Evolutionary conservation across 2,329 filamentous ascomycete genomes (phyloP).

Genomic region (Botrytis squamosa): DNA sequence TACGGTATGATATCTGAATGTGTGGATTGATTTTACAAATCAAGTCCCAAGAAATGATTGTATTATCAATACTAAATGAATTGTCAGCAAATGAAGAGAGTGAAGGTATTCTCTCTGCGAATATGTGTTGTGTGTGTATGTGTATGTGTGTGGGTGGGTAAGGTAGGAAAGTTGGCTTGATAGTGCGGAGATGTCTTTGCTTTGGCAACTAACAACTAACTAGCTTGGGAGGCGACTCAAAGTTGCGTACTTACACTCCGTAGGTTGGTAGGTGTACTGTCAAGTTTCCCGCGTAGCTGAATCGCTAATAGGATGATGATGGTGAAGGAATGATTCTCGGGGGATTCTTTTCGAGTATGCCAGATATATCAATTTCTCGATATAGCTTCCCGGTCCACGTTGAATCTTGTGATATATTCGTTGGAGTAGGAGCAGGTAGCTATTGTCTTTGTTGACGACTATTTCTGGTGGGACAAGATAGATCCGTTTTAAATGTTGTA

Average conservation of each 20-base stretch:
- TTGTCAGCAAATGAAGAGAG: conserved; percentile 37
- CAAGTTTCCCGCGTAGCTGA: not conserved
- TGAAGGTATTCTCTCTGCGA: conserved; percentile 17
- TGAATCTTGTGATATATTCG: not conserved
- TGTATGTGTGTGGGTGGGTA: not conserved
- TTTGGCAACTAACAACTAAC: not conserved
- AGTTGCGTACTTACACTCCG: not conserved
- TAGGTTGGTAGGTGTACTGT: not conserved
- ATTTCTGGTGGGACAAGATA: not conserved
- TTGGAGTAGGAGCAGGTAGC: not conserved
- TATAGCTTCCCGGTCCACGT: not conserved
- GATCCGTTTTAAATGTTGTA: not conserved
- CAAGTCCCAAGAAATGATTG: conserved; percentile 4
- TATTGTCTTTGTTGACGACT: not conserved
- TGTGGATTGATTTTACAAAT: conserved; percentile 1
- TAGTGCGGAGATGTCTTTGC: conserved; percentile 1
- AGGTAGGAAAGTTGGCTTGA: conserved; percentile 6
- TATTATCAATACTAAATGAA: not conserved
- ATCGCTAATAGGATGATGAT: not conserved
- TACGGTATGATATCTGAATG: not conserved
- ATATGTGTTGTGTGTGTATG: not conserved
- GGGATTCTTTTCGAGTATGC: not conserved
- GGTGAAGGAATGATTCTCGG: conserved; percentile 13
- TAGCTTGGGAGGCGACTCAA: conserved; percentile 12
- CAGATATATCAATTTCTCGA: not conserved